Evolutionary conservation across 148 eudicot species (phyloP), one percentile per base, ranked within the genome.

Genomic region (Vaccinium vitisidaea): DNA sequence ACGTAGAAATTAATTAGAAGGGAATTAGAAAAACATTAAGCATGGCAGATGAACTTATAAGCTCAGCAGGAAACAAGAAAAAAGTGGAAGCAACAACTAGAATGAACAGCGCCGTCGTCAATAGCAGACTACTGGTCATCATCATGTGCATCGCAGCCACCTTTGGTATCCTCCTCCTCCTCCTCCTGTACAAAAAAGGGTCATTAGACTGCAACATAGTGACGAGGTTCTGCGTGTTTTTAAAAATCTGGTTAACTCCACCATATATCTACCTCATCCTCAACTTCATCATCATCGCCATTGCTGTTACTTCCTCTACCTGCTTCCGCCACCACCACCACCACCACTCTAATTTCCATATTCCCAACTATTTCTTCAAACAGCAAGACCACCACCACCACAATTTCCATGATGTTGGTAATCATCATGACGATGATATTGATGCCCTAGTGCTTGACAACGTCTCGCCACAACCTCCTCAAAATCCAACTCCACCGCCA

Each of bases 211-310:
- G 39, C 39, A 69, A 13, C 18, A 18, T 13, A 1, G 5, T 69
- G 4, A 69, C 7, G 1, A 43, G 52, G 19, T 7, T 39, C 19
- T 14, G 9, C 19, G 4, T 9, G 46, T 36, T 74, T 1, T 32
- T 75, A 5, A 81, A 49, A 56, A 30, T 59, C 63, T 85, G 84
- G 84, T 63, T 87, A 8, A 84, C 92, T 58, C 90, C 83, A 18
- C 88, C 89, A 2, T 86, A 88, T 43, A 90, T 89, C 15, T 89
- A 86, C 71, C 58, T 94, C 50, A 8, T 91, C 52, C 87, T 92
- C 82, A 89, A 91, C 83, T 85, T 89, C 78, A 87, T 94, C 80
- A 86, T 93, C 50, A 49, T 91, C 77, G 85, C 86, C 36, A 89
- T 94, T 15, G 87, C 86, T 9, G 83, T 13, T 5, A 69, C 87